These are phyloP conservation scores for Teratosphaeria gauchensis DNA, from an alignment of 2,329 filamentous ascomycete species.

Conservation along the genomic window DNA sequence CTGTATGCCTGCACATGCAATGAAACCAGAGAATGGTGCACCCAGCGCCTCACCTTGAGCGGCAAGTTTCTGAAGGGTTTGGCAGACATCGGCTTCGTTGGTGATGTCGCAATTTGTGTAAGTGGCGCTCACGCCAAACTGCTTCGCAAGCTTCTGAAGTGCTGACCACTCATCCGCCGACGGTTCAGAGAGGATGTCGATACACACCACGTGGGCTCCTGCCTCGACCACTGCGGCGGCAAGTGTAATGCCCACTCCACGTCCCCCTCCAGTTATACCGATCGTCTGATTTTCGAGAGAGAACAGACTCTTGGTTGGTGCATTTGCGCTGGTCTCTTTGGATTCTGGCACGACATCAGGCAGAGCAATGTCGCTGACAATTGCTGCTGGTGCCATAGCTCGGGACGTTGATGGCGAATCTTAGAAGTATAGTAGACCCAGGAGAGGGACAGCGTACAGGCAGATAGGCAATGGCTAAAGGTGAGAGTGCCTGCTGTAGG, in stretches of 20 bases:
- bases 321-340: slow-evolving; percentile 12
- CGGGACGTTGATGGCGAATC: too few species aligned
- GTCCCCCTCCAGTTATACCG: too few species aligned
- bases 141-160: neutral
- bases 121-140: neutral
- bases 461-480: slow-evolving; percentile 7
- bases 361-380: slow-evolving; percentile 14
- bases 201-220: too few species aligned
- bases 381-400: too few species aligned
- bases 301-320: slow-evolving; percentile 8
- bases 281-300: neutral
- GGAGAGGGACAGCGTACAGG: too few species aligned
- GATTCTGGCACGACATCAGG: slow-evolving; percentile 16
- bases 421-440: too few species aligned
- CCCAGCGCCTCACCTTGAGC: neutral
- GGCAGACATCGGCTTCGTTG: slow-evolving; percentile 3
- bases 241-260: too few species aligned
- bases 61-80: slow-evolving; percentile 2
- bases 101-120: slow-evolving; percentile 7
- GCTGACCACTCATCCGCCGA: slow-evolving; percentile 2
- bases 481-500: slow-evolving; percentile 10
- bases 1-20: slow-evolving; percentile 1
- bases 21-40: slow-evolving; percentile 9
- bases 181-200: neutral
- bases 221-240: too few species aligned